Percentiles rank a stretch among this genome's conserved stretches.
Evolutionary conservation across 345 rosid species (phyloP).

Genomic region (Linum usitatissimum): DNA sequence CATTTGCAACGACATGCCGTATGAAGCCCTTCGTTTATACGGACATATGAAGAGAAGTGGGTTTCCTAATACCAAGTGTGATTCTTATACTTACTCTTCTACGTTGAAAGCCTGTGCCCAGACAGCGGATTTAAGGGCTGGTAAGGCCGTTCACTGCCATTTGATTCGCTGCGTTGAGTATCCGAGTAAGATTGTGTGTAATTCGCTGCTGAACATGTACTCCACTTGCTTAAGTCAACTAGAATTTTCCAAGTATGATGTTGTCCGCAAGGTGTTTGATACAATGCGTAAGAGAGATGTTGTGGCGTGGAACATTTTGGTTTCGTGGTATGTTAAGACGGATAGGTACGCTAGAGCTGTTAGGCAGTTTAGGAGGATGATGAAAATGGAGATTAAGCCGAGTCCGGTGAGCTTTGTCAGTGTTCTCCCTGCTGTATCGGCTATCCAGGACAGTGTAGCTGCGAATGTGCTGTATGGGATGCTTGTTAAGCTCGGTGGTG

Average conservation of each 20-base stretch:
- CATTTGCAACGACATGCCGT: slow-evolving; percentile 67
- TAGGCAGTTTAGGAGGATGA: slow-evolving; percentile 48
- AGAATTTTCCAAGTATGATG: slow-evolving; percentile 34
- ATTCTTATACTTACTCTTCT: slow-evolving; percentile 78
- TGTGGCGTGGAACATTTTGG: slow-evolving; percentile 68
- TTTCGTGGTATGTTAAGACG: slow-evolving; percentile 72
- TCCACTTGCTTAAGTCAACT: slow-evolving; percentile 41
- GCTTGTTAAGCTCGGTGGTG: slow-evolving; percentile 52
- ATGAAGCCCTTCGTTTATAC: slow-evolving; percentile 61
- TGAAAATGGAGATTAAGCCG: slow-evolving; percentile 52
- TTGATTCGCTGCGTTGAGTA: slow-evolving; percentile 49
- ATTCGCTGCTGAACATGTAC: slow-evolving; percentile 74
- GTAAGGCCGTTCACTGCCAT: slow-evolving; percentile 76
- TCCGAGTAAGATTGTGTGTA: slow-evolving; percentile 65
- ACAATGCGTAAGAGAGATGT: slow-evolving; percentile 61
- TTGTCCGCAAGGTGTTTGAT: slow-evolving; percentile 50
- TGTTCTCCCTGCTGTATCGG: slow-evolving; percentile 61
- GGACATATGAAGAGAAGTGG: slow-evolving; percentile 44
- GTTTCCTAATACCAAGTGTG: slow-evolving; percentile 36
- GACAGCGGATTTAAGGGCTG: slow-evolving; percentile 35
- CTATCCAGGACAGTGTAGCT: slow-evolving; percentile 30
- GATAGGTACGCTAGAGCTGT: slow-evolving; percentile 43
- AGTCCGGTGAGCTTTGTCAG: slow-evolving; percentile 70
- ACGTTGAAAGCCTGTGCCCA: slow-evolving; percentile 74
- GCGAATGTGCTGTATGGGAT: slow-evolving; percentile 53